Conservation (phyloP, 768 basidiomycete species). For the Hydnum rufescens region DNA sequence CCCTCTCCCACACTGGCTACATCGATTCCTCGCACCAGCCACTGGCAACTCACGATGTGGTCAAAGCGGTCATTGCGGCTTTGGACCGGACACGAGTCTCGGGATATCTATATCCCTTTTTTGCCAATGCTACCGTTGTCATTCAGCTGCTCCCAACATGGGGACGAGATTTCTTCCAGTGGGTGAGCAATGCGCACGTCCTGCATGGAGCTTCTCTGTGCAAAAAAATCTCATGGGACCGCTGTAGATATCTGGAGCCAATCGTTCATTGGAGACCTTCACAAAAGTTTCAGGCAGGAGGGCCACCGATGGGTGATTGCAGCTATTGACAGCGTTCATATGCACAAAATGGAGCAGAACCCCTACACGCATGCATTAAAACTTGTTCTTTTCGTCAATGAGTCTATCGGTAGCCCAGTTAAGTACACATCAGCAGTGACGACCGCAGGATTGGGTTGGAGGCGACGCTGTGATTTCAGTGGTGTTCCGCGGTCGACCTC, state of each 20-base stretch:
- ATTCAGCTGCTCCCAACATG: constrained; percentile 48
- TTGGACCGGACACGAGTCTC: constrained; percentile 64
- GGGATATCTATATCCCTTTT: constrained; percentile 54
- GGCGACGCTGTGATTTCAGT: not conserved
- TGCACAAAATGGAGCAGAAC: too few relatives aligned
- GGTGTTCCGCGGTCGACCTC: not conserved
- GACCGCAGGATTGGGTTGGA: not conserved
- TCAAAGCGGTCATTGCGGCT: constrained; percentile 63
- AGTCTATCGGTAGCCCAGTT: too few relatives aligned
- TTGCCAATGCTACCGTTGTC: constrained; percentile 36
- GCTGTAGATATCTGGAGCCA: constrained; percentile 42
- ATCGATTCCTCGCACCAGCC: constrained; percentile 63
- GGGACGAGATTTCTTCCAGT: constrained; percentile 51
- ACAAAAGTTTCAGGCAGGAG: constrained; percentile 36
- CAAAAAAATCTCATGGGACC: not conserved
- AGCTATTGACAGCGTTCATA: too few relatives aligned
- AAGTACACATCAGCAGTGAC: too few relatives aligned
- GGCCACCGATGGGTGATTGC: not conserved
- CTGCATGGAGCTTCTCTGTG: not conserved
- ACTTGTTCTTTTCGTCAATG: too few relatives aligned
- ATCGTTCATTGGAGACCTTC: constrained; percentile 51
- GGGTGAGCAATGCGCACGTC: constrained; percentile 27
- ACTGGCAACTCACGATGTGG: constrained; percentile 49
- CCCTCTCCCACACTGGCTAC: constrained; percentile 20
- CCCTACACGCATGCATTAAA: too few relatives aligned